Percentiles rank a stretch among this genome's conserved stretches.
Evolutionary conservation across 2,329 filamentous ascomycete genomes (phyloP).

Genomic region (Scedosporium boydii): DNA sequence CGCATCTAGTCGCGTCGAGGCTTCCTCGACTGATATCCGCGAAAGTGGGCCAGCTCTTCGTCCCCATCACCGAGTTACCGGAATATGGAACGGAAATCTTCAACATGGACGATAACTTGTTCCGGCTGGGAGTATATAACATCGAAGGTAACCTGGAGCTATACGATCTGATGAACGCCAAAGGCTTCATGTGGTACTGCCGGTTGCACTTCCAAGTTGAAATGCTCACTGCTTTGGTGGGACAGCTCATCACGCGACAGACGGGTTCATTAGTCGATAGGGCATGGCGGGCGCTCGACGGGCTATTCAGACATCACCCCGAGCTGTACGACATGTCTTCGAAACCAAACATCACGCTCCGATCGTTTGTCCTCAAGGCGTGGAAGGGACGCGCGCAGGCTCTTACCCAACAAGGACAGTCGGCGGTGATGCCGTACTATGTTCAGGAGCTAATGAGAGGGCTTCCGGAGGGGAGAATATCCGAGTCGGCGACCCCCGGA

Average conservation of each 20-base stretch:
- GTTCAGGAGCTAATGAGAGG: neutral
- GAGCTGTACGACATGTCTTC: constrained; percentile 37
- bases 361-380: constrained; percentile 28
- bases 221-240: constrained; percentile 44
- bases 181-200: constrained; percentile 46
- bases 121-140: constrained; percentile 41
- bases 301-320: constrained; percentile 36
- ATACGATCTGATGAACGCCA: constrained; percentile 30
- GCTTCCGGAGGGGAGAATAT: neutral
- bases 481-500: neutral
- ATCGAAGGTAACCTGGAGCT: constrained; percentile 36
- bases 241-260: constrained; percentile 40
- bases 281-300: constrained; percentile 39
- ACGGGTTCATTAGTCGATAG: constrained; percentile 41
- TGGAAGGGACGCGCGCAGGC: constrained; percentile 30
- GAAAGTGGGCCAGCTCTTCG: constrained; percentile 39
- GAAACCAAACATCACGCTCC: constrained; percentile 28
- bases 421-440: neutral
- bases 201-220: constrained; percentile 46
- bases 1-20: constrained; percentile 40
- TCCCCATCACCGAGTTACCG: constrained; percentile 34
- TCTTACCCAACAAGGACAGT: constrained; percentile 15
- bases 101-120: constrained; percentile 41
- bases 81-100: constrained; percentile 41
- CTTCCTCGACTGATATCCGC: constrained; percentile 36